phyloP scores from a whole-genome alignment of 2,329 filamentous ascomycete genomes.

The Aspergillus cejpii region DNA sequence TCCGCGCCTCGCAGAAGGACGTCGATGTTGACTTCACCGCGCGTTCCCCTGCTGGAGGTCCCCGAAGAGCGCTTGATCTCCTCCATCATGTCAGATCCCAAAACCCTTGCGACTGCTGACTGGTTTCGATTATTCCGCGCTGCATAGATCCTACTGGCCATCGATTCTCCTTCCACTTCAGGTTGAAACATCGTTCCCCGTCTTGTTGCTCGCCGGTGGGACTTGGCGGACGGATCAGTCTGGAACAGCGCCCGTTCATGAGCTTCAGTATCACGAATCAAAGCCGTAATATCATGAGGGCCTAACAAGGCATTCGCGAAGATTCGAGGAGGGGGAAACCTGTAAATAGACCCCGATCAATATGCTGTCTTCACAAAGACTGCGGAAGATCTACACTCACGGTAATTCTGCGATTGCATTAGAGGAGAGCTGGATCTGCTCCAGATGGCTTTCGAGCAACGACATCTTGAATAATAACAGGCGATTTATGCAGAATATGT shows the following conservation, averaged over 20 bases:
- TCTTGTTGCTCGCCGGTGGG: slow-evolving; percentile 42
- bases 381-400: slow-evolving; percentile 43
- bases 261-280: slow-evolving; percentile 90
- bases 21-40: slow-evolving; percentile 76
- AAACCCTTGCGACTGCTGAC: slow-evolving; percentile 76
- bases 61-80: slow-evolving; percentile 60
- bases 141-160: slow-evolving; percentile 44
- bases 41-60: slow-evolving; percentile 47
- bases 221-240: slow-evolving; percentile 62
- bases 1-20: slow-evolving; percentile 78
- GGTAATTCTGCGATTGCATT: slow-evolving; percentile 68
- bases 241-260: slow-evolving; percentile 95
- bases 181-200: slow-evolving; percentile 46
- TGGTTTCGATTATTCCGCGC: slow-evolving; percentile 60
- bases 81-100: slow-evolving; percentile 80
- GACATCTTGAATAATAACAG: slow-evolving; percentile 51
- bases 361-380: not conserved
- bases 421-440: slow-evolving; percentile 70
- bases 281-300: slow-evolving; percentile 81
- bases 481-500: no score
- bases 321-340: slow-evolving; percentile 84
- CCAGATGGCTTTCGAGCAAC: slow-evolving; percentile 62
- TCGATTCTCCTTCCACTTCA: slow-evolving; percentile 34
- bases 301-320: slow-evolving; percentile 91
- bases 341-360: slow-evolving; percentile 33